Percentiles rank a stretch among this genome's conserved stretches.
These are phyloP conservation scores for Kokia cookei DNA, from an alignment of 441 rosid species.

Conservation along the genomic window DNA sequence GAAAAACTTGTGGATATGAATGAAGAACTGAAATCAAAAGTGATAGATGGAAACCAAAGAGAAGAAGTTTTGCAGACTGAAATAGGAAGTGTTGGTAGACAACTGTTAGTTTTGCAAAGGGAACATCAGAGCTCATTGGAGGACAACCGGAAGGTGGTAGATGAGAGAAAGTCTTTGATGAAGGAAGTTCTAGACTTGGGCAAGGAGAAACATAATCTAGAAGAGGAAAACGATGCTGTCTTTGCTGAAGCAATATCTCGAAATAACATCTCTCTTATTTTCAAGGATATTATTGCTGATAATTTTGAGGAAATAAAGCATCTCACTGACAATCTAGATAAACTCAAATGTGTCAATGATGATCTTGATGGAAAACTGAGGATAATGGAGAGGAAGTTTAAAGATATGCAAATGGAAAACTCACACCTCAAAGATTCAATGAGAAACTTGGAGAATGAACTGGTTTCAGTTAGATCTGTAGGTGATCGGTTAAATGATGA, in stretches of 20 bases:
- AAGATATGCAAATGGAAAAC: conserved; percentile 29
- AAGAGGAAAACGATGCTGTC: conserved; percentile 49
- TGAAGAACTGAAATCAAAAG: conserved; percentile 46
- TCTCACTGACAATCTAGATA: conserved; percentile 34
- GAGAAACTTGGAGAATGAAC: conserved; percentile 30
- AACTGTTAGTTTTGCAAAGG: conserved; percentile 37
- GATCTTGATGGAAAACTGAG: conserved; percentile 49
- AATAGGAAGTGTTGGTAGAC: conserved; percentile 36
- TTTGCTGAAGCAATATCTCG: conserved; percentile 47
- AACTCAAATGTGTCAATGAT: conserved; percentile 37
- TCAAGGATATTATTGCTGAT: conserved; percentile 40
- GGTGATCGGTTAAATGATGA: conserved; percentile 36
- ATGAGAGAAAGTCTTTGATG: conserved; percentile 45
- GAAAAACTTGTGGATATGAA: conserved; percentile 33
- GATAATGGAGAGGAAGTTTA: conserved; percentile 38
- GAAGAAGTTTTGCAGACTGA: conserved; percentile 56
- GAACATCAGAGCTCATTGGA: conserved; percentile 38
- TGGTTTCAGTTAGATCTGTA: conserved; percentile 32
- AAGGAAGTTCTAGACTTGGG: conserved; percentile 32
- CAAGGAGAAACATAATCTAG: conserved; percentile 44
- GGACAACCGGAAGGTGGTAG: conserved; percentile 37
- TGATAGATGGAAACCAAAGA: conserved; percentile 40
- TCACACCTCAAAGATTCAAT: conserved; percentile 28
- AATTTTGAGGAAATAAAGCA: conserved; percentile 39
- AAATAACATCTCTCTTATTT: conserved; percentile 43